These are phyloP conservation scores for Malus hybrid DNA, from an alignment of 331 rosid species.

Conservation along the genomic window DNA sequence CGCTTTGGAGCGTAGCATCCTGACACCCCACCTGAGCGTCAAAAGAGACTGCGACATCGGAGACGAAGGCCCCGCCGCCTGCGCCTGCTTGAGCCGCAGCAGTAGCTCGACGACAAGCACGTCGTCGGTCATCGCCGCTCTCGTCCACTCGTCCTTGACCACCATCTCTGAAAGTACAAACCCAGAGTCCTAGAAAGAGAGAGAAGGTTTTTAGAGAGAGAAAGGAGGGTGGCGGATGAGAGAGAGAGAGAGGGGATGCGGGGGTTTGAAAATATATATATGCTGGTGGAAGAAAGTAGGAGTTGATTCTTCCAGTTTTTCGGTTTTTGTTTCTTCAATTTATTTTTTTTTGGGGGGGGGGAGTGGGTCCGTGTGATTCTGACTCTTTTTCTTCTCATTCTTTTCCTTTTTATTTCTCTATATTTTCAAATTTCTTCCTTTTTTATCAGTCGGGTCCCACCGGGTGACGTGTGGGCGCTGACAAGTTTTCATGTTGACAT, in stretches of 20 bases:
- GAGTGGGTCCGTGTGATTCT: constrained; percentile 24
- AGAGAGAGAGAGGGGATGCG: constrained; percentile 7
- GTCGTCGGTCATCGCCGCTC: constrained; percentile 61
- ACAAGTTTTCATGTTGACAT: not conserved
- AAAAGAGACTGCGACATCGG: not conserved
- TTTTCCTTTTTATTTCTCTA: not conserved
- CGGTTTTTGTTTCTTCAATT: not conserved
- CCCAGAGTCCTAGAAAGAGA: not conserved
- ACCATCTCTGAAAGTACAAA: constrained; percentile 9
- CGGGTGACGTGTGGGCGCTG: constrained; percentile 12
- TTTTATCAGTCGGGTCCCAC: constrained; percentile 14
- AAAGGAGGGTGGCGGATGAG: constrained; percentile 29
- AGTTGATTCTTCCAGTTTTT: constrained; percentile 14
- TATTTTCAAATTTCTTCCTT: not conserved
- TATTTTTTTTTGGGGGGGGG: not conserved
- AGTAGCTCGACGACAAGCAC: constrained; percentile 51
- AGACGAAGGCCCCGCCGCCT: constrained; percentile 11
- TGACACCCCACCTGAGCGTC: constrained; percentile 46
- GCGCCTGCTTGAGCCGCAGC: constrained; percentile 19
- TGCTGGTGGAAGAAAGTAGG: not conserved
- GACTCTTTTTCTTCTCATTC: constrained; percentile 1
- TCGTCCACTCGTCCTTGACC: constrained; percentile 49
- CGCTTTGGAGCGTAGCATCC: constrained; percentile 48
- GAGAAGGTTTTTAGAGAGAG: constrained; percentile 10
- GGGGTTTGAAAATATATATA: constrained; percentile 12